phyloP scores from a whole-genome alignment of 441 rosid species.

The Monsonia emarginata region DNA sequence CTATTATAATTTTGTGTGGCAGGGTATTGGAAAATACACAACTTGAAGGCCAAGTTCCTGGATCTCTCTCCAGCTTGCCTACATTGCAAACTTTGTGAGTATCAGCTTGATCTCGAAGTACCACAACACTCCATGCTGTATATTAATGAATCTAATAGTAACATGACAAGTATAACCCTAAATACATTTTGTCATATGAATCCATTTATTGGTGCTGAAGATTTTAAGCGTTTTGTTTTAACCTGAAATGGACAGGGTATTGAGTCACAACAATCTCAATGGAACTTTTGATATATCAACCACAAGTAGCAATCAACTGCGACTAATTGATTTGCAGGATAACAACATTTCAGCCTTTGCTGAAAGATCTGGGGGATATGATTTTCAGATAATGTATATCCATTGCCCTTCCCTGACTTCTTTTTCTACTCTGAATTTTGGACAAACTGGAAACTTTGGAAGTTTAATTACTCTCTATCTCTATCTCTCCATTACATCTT shows the following conservation, averaged over 20 bases:
- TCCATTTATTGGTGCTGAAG: too few species aligned
- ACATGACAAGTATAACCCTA: too few species aligned
- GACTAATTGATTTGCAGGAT: constrained; percentile 37
- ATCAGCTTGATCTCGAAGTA: background rate
- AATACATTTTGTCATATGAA: too few species aligned
- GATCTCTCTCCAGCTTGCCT: constrained; percentile 35
- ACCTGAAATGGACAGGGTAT: constrained; percentile 24
- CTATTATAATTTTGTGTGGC: constrained; percentile 18
- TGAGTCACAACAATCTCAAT: constrained; percentile 39
- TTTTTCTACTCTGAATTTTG: too few species aligned
- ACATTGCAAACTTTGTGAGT: constrained; percentile 58
- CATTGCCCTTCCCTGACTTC: background rate
- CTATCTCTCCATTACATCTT: background rate
- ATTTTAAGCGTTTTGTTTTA: too few species aligned
- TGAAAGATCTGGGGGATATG: constrained; percentile 11
- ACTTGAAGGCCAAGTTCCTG: constrained; percentile 49
- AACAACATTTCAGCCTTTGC: constrained; percentile 30
- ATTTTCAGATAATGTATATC: constrained; percentile 36
- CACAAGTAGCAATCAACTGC: constrained; percentile 29
- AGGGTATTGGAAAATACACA: constrained; percentile 49
- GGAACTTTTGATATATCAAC: constrained; percentile 43
- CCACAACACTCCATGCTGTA: background rate
- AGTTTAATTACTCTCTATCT: too few species aligned
- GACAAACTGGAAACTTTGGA: too few species aligned
- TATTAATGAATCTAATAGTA: too few species aligned